Conservation (phyloP, 306 rosid genomes). For the Quercus parvula region DNA sequence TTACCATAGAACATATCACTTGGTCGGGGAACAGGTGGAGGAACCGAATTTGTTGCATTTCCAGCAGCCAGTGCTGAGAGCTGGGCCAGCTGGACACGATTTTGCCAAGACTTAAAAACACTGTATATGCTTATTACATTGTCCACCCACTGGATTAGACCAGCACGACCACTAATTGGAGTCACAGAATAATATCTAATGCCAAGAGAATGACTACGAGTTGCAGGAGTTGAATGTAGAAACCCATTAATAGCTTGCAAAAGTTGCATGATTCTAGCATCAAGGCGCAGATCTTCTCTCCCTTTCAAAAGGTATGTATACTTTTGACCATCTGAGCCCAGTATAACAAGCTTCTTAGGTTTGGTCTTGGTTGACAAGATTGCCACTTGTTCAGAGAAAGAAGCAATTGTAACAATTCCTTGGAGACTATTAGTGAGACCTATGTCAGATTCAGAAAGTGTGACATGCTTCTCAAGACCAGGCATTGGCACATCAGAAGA, state of each 20-base stretch:
- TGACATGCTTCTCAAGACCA: conserved; percentile 82
- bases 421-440: conserved; percentile 45
- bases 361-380: conserved; percentile 93
- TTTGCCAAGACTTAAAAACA: conserved; percentile 95
- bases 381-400: conserved; percentile 71
- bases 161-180: conserved; percentile 96
- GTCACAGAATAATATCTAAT: conserved; percentile 95
- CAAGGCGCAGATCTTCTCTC: conserved; percentile 96
- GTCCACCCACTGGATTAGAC: conserved; percentile 94
- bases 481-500: conserved; percentile 97
- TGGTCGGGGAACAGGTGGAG: conserved; percentile 92
- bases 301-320: conserved; percentile 94
- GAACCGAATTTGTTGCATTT: conserved; percentile 65
- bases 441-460: conserved; percentile 52
- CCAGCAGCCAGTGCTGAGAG: conserved; percentile 53
- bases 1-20: conserved; percentile 99
- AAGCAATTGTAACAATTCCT: conserved; percentile 80
- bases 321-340: conserved; percentile 89
- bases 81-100: conserved; percentile 73
- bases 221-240: conserved; percentile 73
- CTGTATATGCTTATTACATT: conserved; percentile 88
- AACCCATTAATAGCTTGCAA: conserved; percentile 90
- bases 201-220: conserved; percentile 65
- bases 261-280: conserved; percentile 94
- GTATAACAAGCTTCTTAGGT: conserved; percentile 82